Evolutionary conservation across 1,139 yeast species (phyloP), one percentile per base, ranked within the genome.

Genomic region (Suhomyces chickasaworum): DNA sequence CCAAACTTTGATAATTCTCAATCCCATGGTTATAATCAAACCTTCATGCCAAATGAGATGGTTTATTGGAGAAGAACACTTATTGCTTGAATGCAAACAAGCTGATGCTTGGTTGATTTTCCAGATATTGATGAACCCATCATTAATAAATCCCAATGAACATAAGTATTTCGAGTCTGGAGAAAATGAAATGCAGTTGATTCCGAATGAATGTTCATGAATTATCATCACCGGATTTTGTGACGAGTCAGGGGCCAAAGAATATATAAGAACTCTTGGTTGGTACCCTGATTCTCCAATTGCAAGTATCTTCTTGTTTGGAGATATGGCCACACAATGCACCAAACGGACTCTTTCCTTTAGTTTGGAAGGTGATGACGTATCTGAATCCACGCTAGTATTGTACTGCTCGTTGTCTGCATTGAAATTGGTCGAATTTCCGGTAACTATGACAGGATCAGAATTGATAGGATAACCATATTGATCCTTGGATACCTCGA

Each of bases 231-330:
- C 59, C 0, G 89, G 88, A 17, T 58, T 58, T 12, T 59, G 54
- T n/a, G 65, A 57, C 45, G 80, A 70, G 45, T 78, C 73, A 0
- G 74, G 68, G 0, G 86, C 85, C 10, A 81, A 63, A 2, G 88
- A 81, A 56, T 77, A 85, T 7, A 85, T 57, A 29, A 83, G 64
- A 2, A 85, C 73, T 23, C 89, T 65, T 0, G 91, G 90, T 50
- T 75, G 80, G 52, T 82, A 81, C 0, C 90, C 90, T 0, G 73
- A 63, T 57, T 85, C 90, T 1, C 90, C 91, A 6, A 83, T 78
- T 0, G 89, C 89, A 37, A 85, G 59, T 10, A 80, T 53, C 42
- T 62, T 69, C 36, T 69, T 71, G 56, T 79, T 76, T 0, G 85
- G 80, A 0, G 87, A 76, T 7, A 84, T 61, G 0, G 84, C 77